These are phyloP conservation scores for Miscanthus lutarioriparius DNA, from an alignment of 176 grass and related monocot species.

Conservation along the genomic window DNA sequence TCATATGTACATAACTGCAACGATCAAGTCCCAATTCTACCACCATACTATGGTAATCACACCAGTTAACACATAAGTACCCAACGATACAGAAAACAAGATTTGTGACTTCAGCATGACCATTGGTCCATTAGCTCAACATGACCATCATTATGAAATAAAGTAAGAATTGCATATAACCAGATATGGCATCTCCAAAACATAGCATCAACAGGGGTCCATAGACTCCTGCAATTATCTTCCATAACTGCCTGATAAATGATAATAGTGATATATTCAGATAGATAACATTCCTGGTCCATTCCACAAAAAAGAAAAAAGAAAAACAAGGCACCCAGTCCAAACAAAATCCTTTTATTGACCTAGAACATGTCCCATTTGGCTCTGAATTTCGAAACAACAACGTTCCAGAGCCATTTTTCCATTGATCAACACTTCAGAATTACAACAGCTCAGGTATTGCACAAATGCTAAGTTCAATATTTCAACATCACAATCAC, in stretches of 20 bases:
- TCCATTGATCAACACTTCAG: neutral
- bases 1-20: no score
- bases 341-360: conserved; percentile 30
- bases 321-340: neutral
- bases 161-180: neutral
- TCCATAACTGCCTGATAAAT: neutral
- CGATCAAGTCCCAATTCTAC: no score
- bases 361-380: neutral
- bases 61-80: neutral
- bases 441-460: neutral
- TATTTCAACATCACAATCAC: conserved; percentile 44
- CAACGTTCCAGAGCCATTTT: neutral
- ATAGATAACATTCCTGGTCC: neutral
- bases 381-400: neutral
- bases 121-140: neutral
- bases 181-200: neutral
- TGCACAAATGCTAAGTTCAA: neutral
- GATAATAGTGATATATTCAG: neutral
- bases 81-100: neutral
- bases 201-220: no score
- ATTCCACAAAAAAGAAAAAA: neutral
- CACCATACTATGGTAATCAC: no score
- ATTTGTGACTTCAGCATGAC: neutral
- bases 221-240: neutral
- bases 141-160: neutral